Conservation (phyloP, 805 yeast genomes). For the Wickerhamomyces hampshirensis region DNA sequence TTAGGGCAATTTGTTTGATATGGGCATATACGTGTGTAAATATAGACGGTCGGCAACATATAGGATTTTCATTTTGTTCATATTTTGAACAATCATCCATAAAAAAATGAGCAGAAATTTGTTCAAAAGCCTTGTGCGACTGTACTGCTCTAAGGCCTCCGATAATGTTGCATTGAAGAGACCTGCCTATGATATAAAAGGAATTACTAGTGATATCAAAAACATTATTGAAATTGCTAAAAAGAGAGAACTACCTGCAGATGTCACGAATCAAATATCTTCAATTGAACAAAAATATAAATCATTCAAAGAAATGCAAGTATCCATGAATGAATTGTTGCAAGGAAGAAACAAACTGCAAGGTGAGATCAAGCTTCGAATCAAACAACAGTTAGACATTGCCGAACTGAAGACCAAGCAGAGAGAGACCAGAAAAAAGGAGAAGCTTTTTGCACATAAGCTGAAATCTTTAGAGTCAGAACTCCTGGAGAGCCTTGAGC, state of each 20-base stretch:
- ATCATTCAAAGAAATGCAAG: constrained; percentile 15
- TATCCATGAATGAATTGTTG: constrained; percentile 26
- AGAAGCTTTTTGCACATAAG: constrained; percentile 15
- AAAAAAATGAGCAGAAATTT: too few relatives aligned
- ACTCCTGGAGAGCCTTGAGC: constrained; percentile 37
- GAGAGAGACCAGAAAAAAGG: constrained; percentile 14
- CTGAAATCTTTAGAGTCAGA: constrained; percentile 29
- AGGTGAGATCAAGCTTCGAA: constrained; percentile 22
- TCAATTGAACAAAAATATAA: constrained; percentile 26
- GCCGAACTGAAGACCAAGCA: constrained; percentile 13
- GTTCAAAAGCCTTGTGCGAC: neutral
- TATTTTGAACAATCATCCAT: too few relatives aligned
- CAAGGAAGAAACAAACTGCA: constrained; percentile 25
- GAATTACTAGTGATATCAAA: constrained; percentile 26
- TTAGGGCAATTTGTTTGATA: too few relatives aligned
- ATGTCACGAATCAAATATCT: constrained; percentile 22
- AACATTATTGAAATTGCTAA: constrained; percentile 26
- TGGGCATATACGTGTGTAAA: too few relatives aligned
- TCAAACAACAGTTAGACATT: constrained; percentile 15
- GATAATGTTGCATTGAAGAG: constrained; percentile 20
- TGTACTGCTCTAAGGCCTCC: neutral
- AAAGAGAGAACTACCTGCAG: constrained; percentile 26
- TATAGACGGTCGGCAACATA: too few relatives aligned
- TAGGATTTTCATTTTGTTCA: too few relatives aligned
- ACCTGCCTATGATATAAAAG: constrained; percentile 32